A percentile compares a stretch with the other conserved stretches of the same genome.
These are phyloP conservation scores for Cryphonectria nitschkei DNA, from an alignment of 2,329 filamentous ascomycete genomes.

Conservation along the genomic window DNA sequence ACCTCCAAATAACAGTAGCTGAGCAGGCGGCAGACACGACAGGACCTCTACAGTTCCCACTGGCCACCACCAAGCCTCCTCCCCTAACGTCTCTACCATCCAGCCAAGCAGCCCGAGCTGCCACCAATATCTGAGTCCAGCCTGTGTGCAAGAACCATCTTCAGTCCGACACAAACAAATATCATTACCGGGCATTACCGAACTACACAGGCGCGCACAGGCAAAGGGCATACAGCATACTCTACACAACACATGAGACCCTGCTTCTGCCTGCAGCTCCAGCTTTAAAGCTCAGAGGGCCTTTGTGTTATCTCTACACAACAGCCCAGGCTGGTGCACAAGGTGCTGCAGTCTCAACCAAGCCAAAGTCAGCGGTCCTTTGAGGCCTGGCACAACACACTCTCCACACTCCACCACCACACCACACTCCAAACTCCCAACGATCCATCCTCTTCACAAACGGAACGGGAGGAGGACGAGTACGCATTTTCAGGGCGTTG, in stretches of 20 bases:
- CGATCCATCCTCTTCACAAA: neutral
- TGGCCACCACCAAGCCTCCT: neutral
- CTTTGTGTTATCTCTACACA: neutral
- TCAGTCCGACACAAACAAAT: neutral
- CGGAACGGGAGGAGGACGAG: neutral
- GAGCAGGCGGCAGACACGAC: slow-evolving; percentile 14
- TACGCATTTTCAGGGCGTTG: slow-evolving; percentile 12
- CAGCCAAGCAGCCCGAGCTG: slow-evolving; percentile 2
- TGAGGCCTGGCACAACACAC: slow-evolving; percentile 30
- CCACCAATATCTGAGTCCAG: neutral
- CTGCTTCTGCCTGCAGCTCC: neutral
- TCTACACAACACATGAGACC: slow-evolving; percentile 11
- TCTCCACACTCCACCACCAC: neutral
- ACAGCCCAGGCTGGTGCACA: neutral
- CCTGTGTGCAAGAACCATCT: neutral
- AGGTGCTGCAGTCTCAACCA: slow-evolving; percentile 12
- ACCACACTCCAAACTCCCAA: neutral
- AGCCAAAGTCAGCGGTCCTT: slow-evolving; percentile 31
- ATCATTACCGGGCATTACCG: slow-evolving; percentile 13
- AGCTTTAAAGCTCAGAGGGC: neutral
- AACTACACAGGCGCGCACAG: slow-evolving; percentile 11
- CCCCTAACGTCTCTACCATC: slow-evolving; percentile 9
- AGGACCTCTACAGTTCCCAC: neutral
- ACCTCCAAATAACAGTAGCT: slow-evolving; percentile 19
- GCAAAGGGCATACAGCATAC: neutral